A percentile compares a stretch with the other conserved stretches of the same genome.
phyloP scores from a whole-genome alignment of 192 early-diverging fungal genomes.

The Coemansia aciculifera region DNA sequence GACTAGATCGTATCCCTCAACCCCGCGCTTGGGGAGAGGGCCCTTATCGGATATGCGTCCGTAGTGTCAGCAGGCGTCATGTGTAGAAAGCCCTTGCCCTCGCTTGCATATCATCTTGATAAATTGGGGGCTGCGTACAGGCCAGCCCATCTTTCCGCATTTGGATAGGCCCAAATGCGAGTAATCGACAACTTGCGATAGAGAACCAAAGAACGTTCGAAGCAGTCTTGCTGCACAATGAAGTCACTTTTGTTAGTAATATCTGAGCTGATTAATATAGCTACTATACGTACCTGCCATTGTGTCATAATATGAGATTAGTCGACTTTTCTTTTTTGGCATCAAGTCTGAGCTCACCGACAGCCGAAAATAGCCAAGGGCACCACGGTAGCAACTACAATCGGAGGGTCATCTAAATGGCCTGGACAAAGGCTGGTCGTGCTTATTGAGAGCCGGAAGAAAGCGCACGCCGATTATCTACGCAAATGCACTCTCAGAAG shows the following conservation, averaged over 20 bases:
- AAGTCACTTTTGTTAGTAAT: neutral
- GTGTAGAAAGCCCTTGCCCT: neutral
- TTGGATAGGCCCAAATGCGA: neutral
- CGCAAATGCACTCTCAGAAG: neutral
- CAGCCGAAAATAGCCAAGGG: neutral
- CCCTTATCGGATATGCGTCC: neutral
- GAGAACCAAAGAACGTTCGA: neutral
- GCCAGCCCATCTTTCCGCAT: neutral
- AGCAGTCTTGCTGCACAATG: neutral
- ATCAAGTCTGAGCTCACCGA: neutral
- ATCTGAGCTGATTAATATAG: neutral
- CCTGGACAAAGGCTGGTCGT: neutral
- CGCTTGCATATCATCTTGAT: neutral
- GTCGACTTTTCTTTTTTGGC: neutral
- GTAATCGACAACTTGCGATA: neutral
- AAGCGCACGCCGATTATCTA: neutral
- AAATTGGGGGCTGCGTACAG: neutral
- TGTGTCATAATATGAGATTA: neutral
- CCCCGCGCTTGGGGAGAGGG: neutral
- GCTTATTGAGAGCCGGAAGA: neutral
- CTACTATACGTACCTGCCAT: neutral
- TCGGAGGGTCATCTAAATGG: neutral
- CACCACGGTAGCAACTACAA: neutral
- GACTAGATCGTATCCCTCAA: neutral
- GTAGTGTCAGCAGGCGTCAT: neutral